Evolutionary conservation across 2,329 filamentous ascomycete species (phyloP).

Genomic region (Venturiaceae sp.): DNA sequence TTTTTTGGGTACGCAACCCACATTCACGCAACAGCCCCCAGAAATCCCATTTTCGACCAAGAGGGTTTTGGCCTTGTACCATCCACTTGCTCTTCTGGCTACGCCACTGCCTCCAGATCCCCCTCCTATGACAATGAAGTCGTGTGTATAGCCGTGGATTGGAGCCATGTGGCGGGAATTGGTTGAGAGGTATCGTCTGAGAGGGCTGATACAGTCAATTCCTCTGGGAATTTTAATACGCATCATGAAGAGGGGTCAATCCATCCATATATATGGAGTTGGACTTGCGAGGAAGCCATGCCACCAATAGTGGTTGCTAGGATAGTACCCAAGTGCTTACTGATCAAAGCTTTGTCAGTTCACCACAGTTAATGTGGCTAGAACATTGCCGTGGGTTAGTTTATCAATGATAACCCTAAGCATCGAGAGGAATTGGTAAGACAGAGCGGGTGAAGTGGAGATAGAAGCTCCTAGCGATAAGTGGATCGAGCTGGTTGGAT

Average conservation of each 20-base stretch:
- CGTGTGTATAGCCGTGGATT: slow-evolving; percentile 34
- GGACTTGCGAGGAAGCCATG: background rate
- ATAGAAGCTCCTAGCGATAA: no score
- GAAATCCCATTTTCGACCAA: slow-evolving; percentile 39
- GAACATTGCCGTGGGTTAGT: background rate
- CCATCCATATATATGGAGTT: background rate
- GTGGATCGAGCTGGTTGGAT: no score
- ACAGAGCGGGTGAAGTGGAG: background rate
- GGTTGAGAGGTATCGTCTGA: slow-evolving; percentile 13
- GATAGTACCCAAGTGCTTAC: background rate
- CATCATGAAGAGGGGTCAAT: background rate
- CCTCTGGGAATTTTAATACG: background rate
- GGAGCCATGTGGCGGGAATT: slow-evolving; percentile 32
- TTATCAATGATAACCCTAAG: background rate
- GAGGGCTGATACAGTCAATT: background rate
- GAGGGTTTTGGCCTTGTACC: slow-evolving; percentile 41
- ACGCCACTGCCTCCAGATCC: slow-evolving; percentile 43
- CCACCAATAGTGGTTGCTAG: background rate
- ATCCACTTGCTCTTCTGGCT: slow-evolving; percentile 39
- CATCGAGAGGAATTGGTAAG: background rate
- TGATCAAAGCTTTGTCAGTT: background rate
- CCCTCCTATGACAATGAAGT: slow-evolving; percentile 46
- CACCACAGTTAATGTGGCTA: background rate
- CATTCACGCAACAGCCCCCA: slow-evolving; percentile 43
- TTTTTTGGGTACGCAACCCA: slow-evolving; percentile 44